Conservation (phyloP, 768 basidiomycete species). For the Lactifluus pinguis region DNA sequence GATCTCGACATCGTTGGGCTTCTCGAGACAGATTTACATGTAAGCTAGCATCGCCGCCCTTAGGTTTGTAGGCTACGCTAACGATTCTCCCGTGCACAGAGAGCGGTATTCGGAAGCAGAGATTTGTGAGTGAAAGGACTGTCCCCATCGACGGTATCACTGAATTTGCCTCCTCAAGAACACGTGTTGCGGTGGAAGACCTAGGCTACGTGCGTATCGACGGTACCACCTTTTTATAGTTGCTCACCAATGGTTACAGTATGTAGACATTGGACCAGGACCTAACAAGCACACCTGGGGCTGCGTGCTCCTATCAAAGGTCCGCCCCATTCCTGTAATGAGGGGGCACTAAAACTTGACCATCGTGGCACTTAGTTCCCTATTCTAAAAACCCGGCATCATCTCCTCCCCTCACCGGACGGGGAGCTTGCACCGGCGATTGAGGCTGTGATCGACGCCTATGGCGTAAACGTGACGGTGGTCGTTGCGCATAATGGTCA, state of each 20-base stretch:
- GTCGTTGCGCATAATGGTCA: constrained; percentile 91
- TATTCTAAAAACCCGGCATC: constrained; percentile 78
- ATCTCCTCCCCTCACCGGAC: constrained; percentile 76
- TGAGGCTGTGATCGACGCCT: constrained; percentile 73
- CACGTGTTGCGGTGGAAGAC: constrained; percentile 67
- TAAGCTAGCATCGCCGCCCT: constrained; percentile 28
- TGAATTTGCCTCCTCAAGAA: constrained; percentile 34
- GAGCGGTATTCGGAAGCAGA: constrained; percentile 72
- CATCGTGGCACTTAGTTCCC: constrained; percentile 51
- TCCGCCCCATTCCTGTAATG: constrained; percentile 18
- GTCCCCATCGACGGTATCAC: neutral
- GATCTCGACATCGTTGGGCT: constrained; percentile 79
- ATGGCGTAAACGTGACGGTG: constrained; percentile 69
- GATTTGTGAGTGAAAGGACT: constrained; percentile 48
- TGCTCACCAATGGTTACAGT: constrained; percentile 32
- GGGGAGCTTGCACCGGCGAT: constrained; percentile 88
- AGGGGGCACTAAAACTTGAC: neutral
- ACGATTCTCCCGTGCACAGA: constrained; percentile 28
- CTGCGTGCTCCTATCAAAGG: constrained; percentile 72
- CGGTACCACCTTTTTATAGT: neutral
- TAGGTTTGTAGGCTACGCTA: neutral
- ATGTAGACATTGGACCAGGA: constrained; percentile 84
- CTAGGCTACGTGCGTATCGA: constrained; percentile 59
- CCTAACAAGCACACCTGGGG: constrained; percentile 90
- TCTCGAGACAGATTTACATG: constrained; percentile 79